A percentile compares a stretch with the other conserved stretches of the same genome.
phyloP scores from a whole-genome alignment of 176 grass and related monocot genomes.

The Pontederia crassipes region DNA sequence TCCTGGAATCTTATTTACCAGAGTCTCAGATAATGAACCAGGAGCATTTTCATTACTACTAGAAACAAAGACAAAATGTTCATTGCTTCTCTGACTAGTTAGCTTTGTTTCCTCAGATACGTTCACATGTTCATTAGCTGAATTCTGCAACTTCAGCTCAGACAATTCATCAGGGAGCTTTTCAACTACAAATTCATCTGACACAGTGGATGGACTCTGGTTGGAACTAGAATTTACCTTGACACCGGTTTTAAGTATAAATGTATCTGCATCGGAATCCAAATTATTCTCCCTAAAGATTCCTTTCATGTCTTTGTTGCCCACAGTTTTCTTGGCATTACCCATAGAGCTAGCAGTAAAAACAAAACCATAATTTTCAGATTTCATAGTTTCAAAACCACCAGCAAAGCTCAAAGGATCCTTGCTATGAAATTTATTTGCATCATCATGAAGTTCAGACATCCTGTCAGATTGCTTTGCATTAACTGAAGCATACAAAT shows the following conservation, averaged over 20 bases:
- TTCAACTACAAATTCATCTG: too few species aligned
- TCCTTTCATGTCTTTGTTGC: too few species aligned
- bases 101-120: background rate
- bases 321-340: too few species aligned
- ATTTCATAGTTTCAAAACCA: background rate
- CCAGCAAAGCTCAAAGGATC: constrained; percentile 12
- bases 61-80: constrained; percentile 19
- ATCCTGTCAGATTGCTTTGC: constrained; percentile 9
- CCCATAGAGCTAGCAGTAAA: too few species aligned
- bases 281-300: too few species aligned
- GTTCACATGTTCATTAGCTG: background rate
- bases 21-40: constrained; percentile 16
- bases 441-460: background rate
- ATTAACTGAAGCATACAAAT: constrained; percentile 1
- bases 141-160: constrained; percentile 16
- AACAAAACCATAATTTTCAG: constrained; percentile 11
- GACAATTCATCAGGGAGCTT: background rate
- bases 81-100: constrained; percentile 8
- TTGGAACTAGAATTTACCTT: too few species aligned
- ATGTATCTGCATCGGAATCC: too few species aligned
- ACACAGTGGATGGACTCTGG: too few species aligned
- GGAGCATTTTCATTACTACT: constrained; percentile 21
- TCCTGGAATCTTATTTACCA: constrained; percentile 27
- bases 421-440: background rate
- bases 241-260: too few species aligned